These are phyloP conservation scores for Artemisia annua DNA, from an alignment of 129 eudicot species.

Conservation along the genomic window DNA sequence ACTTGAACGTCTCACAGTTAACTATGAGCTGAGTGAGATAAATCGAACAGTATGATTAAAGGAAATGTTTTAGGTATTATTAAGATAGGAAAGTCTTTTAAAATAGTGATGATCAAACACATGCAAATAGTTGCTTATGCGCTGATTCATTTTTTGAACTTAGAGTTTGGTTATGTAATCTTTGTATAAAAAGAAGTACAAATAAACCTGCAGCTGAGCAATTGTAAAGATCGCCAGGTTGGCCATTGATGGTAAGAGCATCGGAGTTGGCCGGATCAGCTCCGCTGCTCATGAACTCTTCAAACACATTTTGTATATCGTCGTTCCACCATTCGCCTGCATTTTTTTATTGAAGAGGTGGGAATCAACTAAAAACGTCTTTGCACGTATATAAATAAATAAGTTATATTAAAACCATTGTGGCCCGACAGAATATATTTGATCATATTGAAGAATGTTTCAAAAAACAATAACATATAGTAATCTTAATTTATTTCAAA, in stretches of 20 bases:
- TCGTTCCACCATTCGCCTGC: constrained; percentile 65
- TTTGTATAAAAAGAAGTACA: background rate
- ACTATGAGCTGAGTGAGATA: too few relatives aligned
- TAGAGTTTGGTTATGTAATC: background rate
- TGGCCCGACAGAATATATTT: background rate
- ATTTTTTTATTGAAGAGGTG: background rate
- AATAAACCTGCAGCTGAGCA: constrained; percentile 48
- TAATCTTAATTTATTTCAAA: too few relatives aligned
- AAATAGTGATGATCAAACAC: too few relatives aligned
- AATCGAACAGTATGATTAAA: too few relatives aligned
- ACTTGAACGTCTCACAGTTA: too few relatives aligned
- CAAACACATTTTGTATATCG: constrained; percentile 42
- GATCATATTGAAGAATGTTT: background rate
- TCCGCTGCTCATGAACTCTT: constrained; percentile 32
- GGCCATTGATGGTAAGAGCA: constrained; percentile 58
- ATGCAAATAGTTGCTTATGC: too few relatives aligned
- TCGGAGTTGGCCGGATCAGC: constrained; percentile 52
- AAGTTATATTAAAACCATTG: background rate
- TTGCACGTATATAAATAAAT: constrained; percentile 4
- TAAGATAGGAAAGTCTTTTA: too few relatives aligned
- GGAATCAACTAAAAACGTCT: constrained; percentile 18
- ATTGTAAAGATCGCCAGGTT: constrained; percentile 53
- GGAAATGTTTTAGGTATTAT: too few relatives aligned
- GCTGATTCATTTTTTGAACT: too few relatives aligned
- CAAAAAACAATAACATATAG: too few relatives aligned